Evolutionary conservation across 2,329 filamentous ascomycete genomes (phyloP), one percentile per base, ranked within the genome.

Genomic region (Parastagonospora avenae): DNA sequence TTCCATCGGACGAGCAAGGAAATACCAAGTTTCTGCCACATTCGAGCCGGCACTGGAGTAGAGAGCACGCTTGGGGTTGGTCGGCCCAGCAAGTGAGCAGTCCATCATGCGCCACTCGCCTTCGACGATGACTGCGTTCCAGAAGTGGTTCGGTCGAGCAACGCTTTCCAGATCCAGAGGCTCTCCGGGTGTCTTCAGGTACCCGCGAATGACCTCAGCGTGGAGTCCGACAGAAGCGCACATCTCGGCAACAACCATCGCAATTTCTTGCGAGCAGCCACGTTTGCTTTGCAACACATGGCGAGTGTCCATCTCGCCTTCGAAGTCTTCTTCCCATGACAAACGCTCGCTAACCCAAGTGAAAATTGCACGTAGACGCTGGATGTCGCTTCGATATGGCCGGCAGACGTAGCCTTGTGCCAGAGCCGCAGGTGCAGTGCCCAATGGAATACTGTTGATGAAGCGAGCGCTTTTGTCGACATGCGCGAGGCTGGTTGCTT

Each of bases 391-490:
- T 52, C 92, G 84, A 72, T 97, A 96, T 0, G 94, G 95, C 27
- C 94, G 85, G 68, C 95, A 99, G 9, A 99, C 86, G 69, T 96
- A 96, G 1, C 88, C 91, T 50, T 94, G 94, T 0, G 94, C 92
- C 12, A 99, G 79, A 28, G 88, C 90, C 24, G 88, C 84, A 0
- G 93, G 86, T 12, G 90, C 96, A 0, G 89, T 91, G 76, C 88
- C 89, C 0, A 90, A 86, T 1, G 93, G 92, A 12, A 96, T 80
- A 60, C 85, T 91, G 67, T 85, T 90, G 57, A 97, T 83, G 72
- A 97, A 99, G 1, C 94, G 87, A 4, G 92, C 90, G 68, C 92
- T 96, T 76, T 99, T 99, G 78, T 99, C 94, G 1, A 99, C 94
- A 50, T 96, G 84, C 50, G 82, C 85, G 37, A 97, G 80, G 71